Conservation (phyloP, 306 rosid species). For the Ceratonia siliqua region DNA sequence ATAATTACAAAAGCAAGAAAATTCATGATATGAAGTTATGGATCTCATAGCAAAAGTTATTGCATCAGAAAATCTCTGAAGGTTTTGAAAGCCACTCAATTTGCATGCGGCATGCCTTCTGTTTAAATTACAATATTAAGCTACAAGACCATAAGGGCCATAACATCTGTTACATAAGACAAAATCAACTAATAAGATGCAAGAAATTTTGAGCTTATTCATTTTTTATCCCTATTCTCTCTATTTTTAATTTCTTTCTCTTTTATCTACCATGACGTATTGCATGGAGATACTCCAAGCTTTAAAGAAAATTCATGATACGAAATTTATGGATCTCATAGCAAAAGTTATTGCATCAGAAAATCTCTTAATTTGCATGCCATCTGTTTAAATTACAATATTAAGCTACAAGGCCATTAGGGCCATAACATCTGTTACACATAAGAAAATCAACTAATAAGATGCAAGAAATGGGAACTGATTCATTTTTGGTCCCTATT, state of each 20-base stretch:
- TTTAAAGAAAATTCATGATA: slow-evolving; percentile 9
- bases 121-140: slow-evolving; percentile 10
- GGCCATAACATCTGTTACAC: neutral
- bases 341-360: neutral
- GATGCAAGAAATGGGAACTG: neutral
- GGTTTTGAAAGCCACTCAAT: no score
- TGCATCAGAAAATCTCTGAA: slow-evolving; percentile 1
- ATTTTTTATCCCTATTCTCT: no score
- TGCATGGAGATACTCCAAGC: no score
- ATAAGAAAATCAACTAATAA: neutral
- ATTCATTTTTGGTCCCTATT: neutral
- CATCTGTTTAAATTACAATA: neutral
- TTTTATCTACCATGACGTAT: no score
- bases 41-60: neutral
- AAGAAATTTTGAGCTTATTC: neutral
- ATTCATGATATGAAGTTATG: neutral
- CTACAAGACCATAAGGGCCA: neutral
- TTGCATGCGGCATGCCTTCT: neutral
- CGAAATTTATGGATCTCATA: neutral
- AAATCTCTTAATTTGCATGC: slow-evolving; percentile 6
- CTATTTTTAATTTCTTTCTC: neutral
- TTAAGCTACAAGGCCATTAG: slow-evolving; percentile 4
- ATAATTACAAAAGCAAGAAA: slow-evolving; percentile 3
- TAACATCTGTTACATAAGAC: neutral
- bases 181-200: neutral